These are phyloP conservation scores for Triticum monococcum DNA, from an alignment of 176 grass and related monocot species.

Conservation along the genomic window DNA sequence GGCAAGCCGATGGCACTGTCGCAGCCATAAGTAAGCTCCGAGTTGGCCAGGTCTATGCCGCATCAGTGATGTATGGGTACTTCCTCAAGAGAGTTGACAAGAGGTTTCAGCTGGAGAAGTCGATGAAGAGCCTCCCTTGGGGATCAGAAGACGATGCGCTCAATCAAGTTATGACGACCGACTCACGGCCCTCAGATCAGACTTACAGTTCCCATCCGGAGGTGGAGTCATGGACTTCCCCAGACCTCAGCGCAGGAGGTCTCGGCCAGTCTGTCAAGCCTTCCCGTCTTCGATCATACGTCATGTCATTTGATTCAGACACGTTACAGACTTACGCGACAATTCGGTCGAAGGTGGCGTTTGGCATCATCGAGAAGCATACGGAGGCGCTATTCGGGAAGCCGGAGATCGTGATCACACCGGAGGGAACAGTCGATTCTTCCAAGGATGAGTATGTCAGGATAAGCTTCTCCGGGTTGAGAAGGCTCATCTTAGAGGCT, in stretches of 20 bases:
- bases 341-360: constrained; percentile 91
- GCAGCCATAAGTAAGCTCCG: constrained; percentile 95
- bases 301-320: constrained; percentile 92
- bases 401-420: constrained; percentile 90
- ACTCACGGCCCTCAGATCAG: constrained; percentile 41
- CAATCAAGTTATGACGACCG: constrained; percentile 59
- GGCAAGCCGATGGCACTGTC: constrained; percentile 54
- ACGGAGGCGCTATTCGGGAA: constrained; percentile 89
- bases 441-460: constrained; percentile 86
- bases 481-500: constrained; percentile 87
- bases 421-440: constrained; percentile 81
- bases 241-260: constrained; percentile 35
- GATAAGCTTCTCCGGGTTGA: constrained; percentile 79
- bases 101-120: constrained; percentile 94
- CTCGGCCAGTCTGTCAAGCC: constrained; percentile 62
- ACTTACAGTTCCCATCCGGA: constrained; percentile 51
- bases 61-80: constrained; percentile 97
- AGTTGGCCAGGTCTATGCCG: constrained; percentile 90
- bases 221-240: constrained; percentile 52
- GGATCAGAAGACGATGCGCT: constrained; percentile 46
- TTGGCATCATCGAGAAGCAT: constrained; percentile 96
- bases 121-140: constrained; percentile 85
- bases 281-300: constrained; percentile 79
- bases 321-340: constrained; percentile 74
- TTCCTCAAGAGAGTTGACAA: constrained; percentile 96